These are phyloP conservation scores for Lachnellula occidentalis DNA, from an alignment of 2,329 filamentous ascomycete species.

Conservation along the genomic window DNA sequence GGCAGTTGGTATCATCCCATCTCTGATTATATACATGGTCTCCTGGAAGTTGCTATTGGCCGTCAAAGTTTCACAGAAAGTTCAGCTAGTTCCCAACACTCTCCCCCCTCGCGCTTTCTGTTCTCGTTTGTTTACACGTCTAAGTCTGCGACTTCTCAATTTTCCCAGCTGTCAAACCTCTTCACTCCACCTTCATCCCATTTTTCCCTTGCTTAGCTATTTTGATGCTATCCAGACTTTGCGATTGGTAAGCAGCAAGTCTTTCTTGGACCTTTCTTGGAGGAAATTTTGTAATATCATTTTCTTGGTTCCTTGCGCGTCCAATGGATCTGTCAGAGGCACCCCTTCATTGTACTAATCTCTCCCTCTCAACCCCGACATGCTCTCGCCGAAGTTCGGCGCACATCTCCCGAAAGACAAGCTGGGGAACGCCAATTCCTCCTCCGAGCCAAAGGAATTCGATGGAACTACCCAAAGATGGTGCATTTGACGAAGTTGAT, in stretches of 20 bases:
- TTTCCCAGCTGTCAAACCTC: background rate
- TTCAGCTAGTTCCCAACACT: background rate
- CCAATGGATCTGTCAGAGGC: constrained; percentile 23
- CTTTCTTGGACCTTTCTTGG: constrained; percentile 29
- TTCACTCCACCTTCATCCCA: constrained; percentile 10
- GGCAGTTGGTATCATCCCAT: no score
- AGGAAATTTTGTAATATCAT: constrained; percentile 29
- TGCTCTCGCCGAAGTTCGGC: constrained; percentile 35
- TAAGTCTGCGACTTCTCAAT: background rate
- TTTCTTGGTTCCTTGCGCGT: constrained; percentile 21
- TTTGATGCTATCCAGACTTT: constrained; percentile 24
- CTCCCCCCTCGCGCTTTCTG: background rate
- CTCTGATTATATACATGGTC: no score
- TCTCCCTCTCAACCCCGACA: constrained; percentile 16
- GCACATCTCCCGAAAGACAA: constrained; percentile 35
- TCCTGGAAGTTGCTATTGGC: no score
- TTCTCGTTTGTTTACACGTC: background rate
- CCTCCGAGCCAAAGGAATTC: constrained; percentile 24
- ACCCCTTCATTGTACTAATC: constrained; percentile 7
- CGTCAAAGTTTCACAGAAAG: background rate
- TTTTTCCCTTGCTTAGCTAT: constrained; percentile 27
- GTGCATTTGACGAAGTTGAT: constrained; percentile 32
- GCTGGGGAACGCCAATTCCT: constrained; percentile 34
- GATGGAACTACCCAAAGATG: constrained; percentile 20
- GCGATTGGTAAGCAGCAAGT: constrained; percentile 18